Evolutionary conservation across 768 basidiomycete species (phyloP), one percentile per base, ranked within the genome.

Genomic region (Boletus fagicola): DNA sequence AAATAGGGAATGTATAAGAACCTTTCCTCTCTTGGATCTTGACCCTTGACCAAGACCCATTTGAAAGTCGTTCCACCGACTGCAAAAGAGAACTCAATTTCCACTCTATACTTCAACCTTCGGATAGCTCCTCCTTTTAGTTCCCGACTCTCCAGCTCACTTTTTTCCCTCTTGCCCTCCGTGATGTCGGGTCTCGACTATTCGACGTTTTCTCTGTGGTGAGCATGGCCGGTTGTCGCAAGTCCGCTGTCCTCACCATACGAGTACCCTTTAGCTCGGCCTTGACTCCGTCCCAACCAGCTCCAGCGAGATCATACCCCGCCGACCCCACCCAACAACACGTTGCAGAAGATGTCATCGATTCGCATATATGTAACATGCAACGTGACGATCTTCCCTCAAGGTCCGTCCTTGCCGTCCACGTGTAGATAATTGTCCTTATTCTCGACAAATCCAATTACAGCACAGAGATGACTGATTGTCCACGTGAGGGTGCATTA

Each of bases 301-400:
- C 56, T 13, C 36, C 61, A 26, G 16, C 61, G 11, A 61, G 58
- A 68, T 69, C 67, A 65, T 63, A 61, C 67, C 67, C 68, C 63
- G 45, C 65, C 49, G 68, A 68, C 65, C 54, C 65, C 62, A 57
- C 28, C 57, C 65, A 62, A 33, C 63, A 59, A 60, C 67, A 67
- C 63, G 67, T 59, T 65, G 62, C 57, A 51, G 62, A 69, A 62
- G 67, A 67, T 65, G 69, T 65, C 69, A 70, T 67, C 57, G 60
- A 61, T 61, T 56, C 65, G 24, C 62, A 43, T 67, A 67, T 66
- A 49, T 63, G 60, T 63, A 50, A 60, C 54, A 15, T 26, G 51
- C 61, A 71, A 69, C 67, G 69, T 67, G 69, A 70, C 65, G 69
- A 70, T 70, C 67, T 67, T 69, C 69, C 63, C 65, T 63, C 69